These are phyloP conservation scores for Neurospora tetrasperma DNA, from an alignment of 495 filamentous ascomycete genomes.

Conservation along the genomic window DNA sequence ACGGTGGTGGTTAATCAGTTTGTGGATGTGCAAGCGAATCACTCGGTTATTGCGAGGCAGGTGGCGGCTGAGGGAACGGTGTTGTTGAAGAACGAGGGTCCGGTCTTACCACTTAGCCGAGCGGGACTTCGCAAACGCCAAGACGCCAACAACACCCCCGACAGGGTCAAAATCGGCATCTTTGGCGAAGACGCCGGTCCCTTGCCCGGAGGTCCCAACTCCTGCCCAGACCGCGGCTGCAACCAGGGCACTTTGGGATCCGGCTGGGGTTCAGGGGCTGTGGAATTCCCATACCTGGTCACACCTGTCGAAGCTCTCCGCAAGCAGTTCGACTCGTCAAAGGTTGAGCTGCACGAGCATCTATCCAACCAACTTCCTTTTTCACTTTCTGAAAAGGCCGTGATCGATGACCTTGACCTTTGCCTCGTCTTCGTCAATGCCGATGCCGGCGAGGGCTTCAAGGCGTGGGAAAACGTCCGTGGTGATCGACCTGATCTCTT, in stretches of 20 bases:
- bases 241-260: slow-evolving; percentile 76
- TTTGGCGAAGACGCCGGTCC: slow-evolving; percentile 81
- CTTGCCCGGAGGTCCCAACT: slow-evolving; percentile 34
- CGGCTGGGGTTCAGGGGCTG: slow-evolving; percentile 87
- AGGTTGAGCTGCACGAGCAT: slow-evolving; percentile 49
- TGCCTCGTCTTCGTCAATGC: slow-evolving; percentile 57
- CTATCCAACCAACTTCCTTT: slow-evolving; percentile 43
- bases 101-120: slow-evolving; percentile 52
- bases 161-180: slow-evolving; percentile 55
- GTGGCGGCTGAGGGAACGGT: slow-evolving; percentile 81
- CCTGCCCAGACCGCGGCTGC: slow-evolving; percentile 34
- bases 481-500: slow-evolving; percentile 80
- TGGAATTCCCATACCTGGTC: slow-evolving; percentile 76
- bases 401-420: slow-evolving; percentile 48
- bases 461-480: slow-evolving; percentile 48
- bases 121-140: slow-evolving; percentile 10
- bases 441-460: slow-evolving; percentile 57
- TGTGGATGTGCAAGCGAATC: slow-evolving; percentile 61
- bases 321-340: slow-evolving; percentile 46
- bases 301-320: slow-evolving; percentile 58
- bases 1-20: slow-evolving; percentile 64
- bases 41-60: slow-evolving; percentile 56
- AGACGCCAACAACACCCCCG: neutral
- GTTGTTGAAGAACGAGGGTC: slow-evolving; percentile 66
- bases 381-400: slow-evolving; percentile 12